phyloP scores from a whole-genome alignment of 148 eudicot genomes.

The Rhododendron simsii region DNA sequence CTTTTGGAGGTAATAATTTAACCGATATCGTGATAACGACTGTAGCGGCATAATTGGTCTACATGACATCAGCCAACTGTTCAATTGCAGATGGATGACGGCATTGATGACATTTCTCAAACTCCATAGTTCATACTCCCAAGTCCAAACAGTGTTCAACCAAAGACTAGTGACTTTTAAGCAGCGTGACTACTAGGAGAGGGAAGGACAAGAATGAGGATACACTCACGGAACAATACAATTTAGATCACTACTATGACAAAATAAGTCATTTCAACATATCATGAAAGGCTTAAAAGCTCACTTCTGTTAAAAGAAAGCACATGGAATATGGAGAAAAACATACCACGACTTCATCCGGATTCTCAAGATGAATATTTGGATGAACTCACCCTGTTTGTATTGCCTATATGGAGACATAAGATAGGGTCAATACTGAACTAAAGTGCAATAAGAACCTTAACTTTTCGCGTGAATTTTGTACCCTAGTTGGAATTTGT shows the following conservation, averaged over 20 bases:
- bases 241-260: not conserved
- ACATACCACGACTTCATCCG: slow-evolving; percentile 87
- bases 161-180: not conserved
- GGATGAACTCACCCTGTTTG: slow-evolving; percentile 97
- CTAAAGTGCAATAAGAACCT: not conserved
- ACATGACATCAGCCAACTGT: not conserved
- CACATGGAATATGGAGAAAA: slow-evolving; percentile 9
- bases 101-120: not conserved
- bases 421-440: not conserved
- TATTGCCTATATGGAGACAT: slow-evolving; percentile 55
- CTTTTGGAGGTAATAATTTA: not conserved
- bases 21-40: not conserved
- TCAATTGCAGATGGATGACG: not conserved
- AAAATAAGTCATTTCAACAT: not conserved
- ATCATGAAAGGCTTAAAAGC: slow-evolving; percentile 1
- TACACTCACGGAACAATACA: not conserved
- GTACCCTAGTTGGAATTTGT: not conserved
- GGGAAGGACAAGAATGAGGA: not conserved
- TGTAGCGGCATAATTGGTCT: not conserved
- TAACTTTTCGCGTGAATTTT: not conserved
- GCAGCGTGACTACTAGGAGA: too few relatives aligned
- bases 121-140: not conserved
- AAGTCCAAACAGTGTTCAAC: slow-evolving; percentile 1
- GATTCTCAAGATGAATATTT: slow-evolving; percentile 84
- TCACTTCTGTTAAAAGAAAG: not conserved